Base-by-base conservation (phyloP, 2,329 filamentous ascomycete genomes). In the Diaporthe capsici region DNA sequence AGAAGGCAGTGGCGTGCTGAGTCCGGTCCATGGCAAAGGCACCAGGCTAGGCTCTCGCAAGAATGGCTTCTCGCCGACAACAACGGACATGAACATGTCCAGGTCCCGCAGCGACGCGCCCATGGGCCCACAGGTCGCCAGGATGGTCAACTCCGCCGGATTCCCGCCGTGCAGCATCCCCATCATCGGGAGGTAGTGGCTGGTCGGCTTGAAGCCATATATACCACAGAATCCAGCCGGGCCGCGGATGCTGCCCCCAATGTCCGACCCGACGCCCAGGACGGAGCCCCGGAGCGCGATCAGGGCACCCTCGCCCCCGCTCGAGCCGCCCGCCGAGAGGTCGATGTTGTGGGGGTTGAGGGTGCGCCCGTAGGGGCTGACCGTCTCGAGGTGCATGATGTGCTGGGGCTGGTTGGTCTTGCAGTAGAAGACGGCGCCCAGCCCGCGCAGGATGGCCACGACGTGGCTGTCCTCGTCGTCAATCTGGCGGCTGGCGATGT, bases 321-420 rank as follows among this genome's bases (percentile, higher is more conserved):
- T 91, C 13, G 88, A 91, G 2, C 93, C 93, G 7, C 93, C 93
- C 0, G 91, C 87, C 0, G 90, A 91, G 44, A 92, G 85, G 28
- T 86, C 84, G 1, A 90, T 86, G 76, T 93, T 93, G 74, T 88
- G 85, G 0, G 93, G 92, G 79, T 93, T 94, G 4, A 93, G 83
- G 0, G 90, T 90, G 47, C 90, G 87, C 1, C 92, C 92, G 74
- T 89, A 91, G 28, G 93, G 82, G 79, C 92, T 93, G 55, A 88
- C 87, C 4, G 87, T 90, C 80, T 94, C 92, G 51, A 92, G 81
- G 22, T 86, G 85, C 81, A 86, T 87, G 65, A 91, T 83, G 0
- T 86, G 88, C 78, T 91, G 90, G 0, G 93, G 92, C 8, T 94
- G 88, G 73, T 93, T 94, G 0, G 93, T 94, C 81, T 94, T 94